Conservation (phyloP, 2,329 filamentous ascomycete genomes). For the Saccharata proteae region DNA sequence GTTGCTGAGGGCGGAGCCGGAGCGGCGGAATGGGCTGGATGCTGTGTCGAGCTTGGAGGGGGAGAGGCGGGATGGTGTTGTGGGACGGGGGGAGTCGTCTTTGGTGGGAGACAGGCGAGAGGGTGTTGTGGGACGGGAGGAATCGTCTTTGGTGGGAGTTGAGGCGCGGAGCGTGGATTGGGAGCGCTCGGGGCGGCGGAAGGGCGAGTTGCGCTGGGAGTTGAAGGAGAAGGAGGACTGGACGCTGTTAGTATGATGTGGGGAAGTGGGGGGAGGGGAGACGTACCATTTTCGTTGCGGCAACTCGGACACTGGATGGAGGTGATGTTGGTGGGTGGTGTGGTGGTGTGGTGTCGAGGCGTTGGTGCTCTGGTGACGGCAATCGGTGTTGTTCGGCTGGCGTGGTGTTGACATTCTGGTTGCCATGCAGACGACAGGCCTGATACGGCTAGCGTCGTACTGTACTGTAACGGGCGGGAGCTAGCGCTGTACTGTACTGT, state of each 20-base stretch:
- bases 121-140: slow-evolving; percentile 8
- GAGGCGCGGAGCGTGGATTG: slow-evolving; percentile 23
- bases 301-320: no score
- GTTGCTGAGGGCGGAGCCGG: slow-evolving; percentile 20
- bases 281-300: no score
- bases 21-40: slow-evolving; percentile 15
- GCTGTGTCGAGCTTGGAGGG: slow-evolving; percentile 10
- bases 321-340: no score
- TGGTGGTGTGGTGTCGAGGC: no score
- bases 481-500: no score
- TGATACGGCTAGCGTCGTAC: no score
- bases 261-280: background rate
- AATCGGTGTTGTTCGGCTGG: no score
- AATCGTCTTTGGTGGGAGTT: slow-evolving; percentile 8
- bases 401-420: no score
- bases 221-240: slow-evolving; percentile 34
- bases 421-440: no score
- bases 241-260: slow-evolving; percentile 16
- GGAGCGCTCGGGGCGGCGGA: slow-evolving; percentile 29
- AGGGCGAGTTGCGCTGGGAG: slow-evolving; percentile 31
- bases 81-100: background rate
- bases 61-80: slow-evolving; percentile 3
- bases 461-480: no score
- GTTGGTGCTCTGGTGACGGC: no score
- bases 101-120: slow-evolving; percentile 12